A percentile compares a stretch with the other conserved stretches of the same genome.
Conservation (phyloP, 305 asterid genomes). For the Fraxinus platypoda region DNA sequence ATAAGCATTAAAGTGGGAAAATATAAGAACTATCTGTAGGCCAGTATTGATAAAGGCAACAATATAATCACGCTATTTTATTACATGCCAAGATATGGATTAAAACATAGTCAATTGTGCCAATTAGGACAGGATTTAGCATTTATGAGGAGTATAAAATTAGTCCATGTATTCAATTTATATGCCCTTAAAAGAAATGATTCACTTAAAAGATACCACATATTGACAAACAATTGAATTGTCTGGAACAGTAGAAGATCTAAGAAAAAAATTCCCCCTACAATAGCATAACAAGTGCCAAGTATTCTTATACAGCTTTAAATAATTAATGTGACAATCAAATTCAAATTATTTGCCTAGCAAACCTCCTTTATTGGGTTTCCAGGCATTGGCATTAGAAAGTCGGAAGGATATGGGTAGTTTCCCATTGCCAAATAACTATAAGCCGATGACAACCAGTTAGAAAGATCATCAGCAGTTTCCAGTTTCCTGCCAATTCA, state of each 20-base stretch:
- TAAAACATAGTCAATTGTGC: neutral
- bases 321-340: neutral
- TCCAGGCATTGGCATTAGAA: slow-evolving; percentile 89
- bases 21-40: neutral
- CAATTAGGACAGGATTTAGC: neutral
- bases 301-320: neutral
- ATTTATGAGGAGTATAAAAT: neutral
- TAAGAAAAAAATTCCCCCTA: neutral
- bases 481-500: slow-evolving; percentile 64
- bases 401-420: slow-evolving; percentile 89
- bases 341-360: slow-evolving; percentile 15
- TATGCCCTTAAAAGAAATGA: neutral
- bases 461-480: slow-evolving; percentile 56
- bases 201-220: neutral
- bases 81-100: neutral
- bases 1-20: slow-evolving; percentile 17
- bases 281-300: neutral
- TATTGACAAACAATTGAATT: neutral
- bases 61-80: neutral
- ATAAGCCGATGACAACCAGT: slow-evolving; percentile 78
- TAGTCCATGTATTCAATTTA: neutral
- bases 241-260: neutral
- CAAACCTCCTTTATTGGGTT: slow-evolving; percentile 84
- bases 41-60: neutral
- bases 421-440: slow-evolving; percentile 86